Conservation (phyloP, 139 green algal genomes). For the Deuterostichococcus epilithicus region DNA sequence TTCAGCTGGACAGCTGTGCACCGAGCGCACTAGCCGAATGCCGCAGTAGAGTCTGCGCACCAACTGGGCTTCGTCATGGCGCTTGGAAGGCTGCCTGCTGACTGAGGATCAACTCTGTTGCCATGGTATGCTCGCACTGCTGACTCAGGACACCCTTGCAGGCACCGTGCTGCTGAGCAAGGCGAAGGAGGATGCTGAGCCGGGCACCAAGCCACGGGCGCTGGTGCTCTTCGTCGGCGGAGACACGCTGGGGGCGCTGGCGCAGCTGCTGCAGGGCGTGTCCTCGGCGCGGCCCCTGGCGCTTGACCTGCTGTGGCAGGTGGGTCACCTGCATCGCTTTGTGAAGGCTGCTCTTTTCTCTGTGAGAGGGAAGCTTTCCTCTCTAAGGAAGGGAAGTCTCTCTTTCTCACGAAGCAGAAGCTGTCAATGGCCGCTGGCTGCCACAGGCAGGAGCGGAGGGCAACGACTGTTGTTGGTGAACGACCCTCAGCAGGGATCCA, state of each 20-base stretch:
- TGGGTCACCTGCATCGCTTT: slow-evolving; percentile 5
- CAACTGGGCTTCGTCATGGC: neutral
- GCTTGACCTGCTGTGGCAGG: slow-evolving; percentile 56
- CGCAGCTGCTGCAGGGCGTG: slow-evolving; percentile 19
- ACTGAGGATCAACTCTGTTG: neutral
- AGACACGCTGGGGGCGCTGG: slow-evolving; percentile 20
- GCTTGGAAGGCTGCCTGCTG: neutral
- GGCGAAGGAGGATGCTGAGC: neutral
- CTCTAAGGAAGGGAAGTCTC: neutral
- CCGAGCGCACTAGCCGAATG: no score
- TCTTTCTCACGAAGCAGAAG: neutral
- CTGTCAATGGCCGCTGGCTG: no score
- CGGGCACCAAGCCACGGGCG: neutral
- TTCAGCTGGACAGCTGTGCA: no score
- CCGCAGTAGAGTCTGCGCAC: neutral
- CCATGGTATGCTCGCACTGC: slow-evolving; percentile 13
- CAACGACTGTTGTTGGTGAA: no score
- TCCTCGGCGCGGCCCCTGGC: slow-evolving; percentile 29
- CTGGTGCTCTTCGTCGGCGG: slow-evolving; percentile 26
- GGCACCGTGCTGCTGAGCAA: neutral
- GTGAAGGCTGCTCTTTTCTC: neutral
- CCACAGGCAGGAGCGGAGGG: no score
- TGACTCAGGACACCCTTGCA: neutral
- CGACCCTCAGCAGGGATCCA: no score
- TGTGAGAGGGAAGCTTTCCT: slow-evolving; percentile 1